A percentile compares a stretch with the other conserved stretches of the same genome.
Evolutionary conservation across 2,329 filamentous ascomycete species (phyloP).

Genomic region (Botryotinia calthae): DNA sequence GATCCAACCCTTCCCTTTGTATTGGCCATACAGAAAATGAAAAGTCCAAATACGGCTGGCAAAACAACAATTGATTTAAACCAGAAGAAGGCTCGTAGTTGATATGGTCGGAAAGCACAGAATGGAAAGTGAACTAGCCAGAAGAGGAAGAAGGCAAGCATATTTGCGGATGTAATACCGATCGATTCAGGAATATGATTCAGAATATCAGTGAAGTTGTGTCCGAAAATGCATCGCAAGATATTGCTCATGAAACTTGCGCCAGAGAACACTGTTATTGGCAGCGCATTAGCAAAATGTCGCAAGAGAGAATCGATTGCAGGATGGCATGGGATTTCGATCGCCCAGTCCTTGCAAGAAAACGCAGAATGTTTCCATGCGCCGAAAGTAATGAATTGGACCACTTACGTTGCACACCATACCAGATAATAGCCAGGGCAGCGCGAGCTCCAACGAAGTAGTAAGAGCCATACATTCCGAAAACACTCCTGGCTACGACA

Average conservation of each 20-base stretch:
- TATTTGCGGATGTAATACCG: conserved; percentile 42
- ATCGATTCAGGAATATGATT: conserved; percentile 41
- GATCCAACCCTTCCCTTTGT: conserved; percentile 38
- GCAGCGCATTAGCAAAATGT: neutral
- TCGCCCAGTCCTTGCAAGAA: neutral
- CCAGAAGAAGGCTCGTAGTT: conserved; percentile 46
- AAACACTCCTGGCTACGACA: conserved; percentile 39
- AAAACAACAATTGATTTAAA: conserved; percentile 36
- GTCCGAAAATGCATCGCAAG: conserved; percentile 44
- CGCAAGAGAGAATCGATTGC: neutral
- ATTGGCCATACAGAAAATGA: conserved; percentile 44
- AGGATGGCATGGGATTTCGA: neutral
- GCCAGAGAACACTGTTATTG: conserved; percentile 43
- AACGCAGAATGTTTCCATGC: neutral
- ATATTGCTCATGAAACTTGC: conserved; percentile 49
- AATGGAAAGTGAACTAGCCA: conserved; percentile 53
- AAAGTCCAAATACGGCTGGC: conserved; percentile 41
- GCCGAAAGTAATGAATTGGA: neutral
- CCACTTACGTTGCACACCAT: conserved; percentile 63
- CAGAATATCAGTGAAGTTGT: conserved; percentile 37
- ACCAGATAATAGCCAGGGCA: conserved; percentile 52
- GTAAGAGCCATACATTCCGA: conserved; percentile 47
- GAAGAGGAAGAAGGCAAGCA: conserved; percentile 53
- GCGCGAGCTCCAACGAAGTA: conserved; percentile 44
- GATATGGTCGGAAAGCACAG: conserved; percentile 45